Conservation (phyloP, 768 basidiomycete species). For the Termitomyces eurrhizus region DNA sequence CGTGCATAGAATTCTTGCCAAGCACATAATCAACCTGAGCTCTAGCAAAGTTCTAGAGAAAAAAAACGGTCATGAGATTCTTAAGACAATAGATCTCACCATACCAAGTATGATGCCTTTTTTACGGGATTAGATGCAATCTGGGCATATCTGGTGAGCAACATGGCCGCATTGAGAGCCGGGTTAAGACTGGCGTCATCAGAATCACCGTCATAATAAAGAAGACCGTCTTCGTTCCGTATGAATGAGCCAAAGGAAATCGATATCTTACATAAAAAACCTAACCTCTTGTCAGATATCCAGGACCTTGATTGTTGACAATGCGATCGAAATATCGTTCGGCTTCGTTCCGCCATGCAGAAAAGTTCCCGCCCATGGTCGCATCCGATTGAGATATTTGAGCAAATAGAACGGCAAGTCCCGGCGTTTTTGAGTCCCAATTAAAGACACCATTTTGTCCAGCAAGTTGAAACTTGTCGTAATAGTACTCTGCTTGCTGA, state of each 20-base stretch:
- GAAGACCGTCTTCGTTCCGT: constrained; percentile 57
- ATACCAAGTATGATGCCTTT: constrained; percentile 56
- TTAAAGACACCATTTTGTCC: constrained; percentile 65
- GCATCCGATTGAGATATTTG: constrained; percentile 65
- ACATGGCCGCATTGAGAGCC: constrained; percentile 83
- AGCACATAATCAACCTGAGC: constrained; percentile 78
- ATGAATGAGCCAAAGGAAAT: neutral
- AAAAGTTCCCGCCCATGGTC: constrained; percentile 49
- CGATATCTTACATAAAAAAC: neutral
- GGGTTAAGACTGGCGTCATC: constrained; percentile 79
- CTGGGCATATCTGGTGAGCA: constrained; percentile 72
- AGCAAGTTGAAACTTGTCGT: constrained; percentile 50
- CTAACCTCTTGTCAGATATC: constrained; percentile 60
- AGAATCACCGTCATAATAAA: constrained; percentile 84
- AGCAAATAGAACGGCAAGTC: constrained; percentile 67
- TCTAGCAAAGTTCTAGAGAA: constrained; percentile 61
- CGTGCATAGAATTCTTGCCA: constrained; percentile 87
- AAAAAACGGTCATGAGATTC: neutral
- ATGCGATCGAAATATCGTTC: constrained; percentile 77
- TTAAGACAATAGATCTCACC: constrained; percentile 8
- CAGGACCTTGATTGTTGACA: constrained; percentile 51
- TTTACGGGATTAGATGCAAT: constrained; percentile 62
- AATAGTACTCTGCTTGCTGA: constrained; percentile 60
- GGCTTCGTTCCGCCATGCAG: constrained; percentile 63
- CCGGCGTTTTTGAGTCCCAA: constrained; percentile 86